Conservation (phyloP, 768 basidiomycete species). For the Trametopsis cervina region DNA sequence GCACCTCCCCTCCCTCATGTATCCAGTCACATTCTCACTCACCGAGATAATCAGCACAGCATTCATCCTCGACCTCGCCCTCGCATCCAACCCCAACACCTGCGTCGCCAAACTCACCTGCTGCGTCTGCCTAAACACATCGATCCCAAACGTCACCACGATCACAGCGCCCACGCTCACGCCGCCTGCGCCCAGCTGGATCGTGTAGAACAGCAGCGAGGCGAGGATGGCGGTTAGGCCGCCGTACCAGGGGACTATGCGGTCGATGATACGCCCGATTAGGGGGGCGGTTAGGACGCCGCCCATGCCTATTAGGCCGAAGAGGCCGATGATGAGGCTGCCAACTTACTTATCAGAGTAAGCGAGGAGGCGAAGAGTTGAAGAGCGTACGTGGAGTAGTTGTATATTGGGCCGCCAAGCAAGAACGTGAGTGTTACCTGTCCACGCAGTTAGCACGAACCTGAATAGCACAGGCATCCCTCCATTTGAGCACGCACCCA, state of each 20-base stretch:
- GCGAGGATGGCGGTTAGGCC: constrained; percentile 43
- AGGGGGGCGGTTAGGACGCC: constrained; percentile 62
- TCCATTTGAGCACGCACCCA: constrained; percentile 19
- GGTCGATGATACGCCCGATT: constrained; percentile 58
- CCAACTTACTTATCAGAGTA: background rate
- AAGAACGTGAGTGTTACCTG: constrained; percentile 60
- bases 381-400: constrained; percentile 52
- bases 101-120: constrained; percentile 56
- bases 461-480: background rate
- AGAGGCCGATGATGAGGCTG: constrained; percentile 34
- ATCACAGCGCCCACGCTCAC: constrained; percentile 61
- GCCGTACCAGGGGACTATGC: constrained; percentile 68
- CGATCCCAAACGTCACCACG: constrained; percentile 57
- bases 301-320: constrained; percentile 38
- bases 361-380: background rate
- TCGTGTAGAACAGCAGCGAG: constrained; percentile 41
- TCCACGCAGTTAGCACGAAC: constrained; percentile 18
- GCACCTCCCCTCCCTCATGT: background rate
- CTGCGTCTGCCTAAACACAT: constrained; percentile 57
- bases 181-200: constrained; percentile 63
- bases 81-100: constrained; percentile 26
- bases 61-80: constrained; percentile 48
- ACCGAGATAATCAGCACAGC: constrained; percentile 65
- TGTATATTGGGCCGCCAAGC: constrained; percentile 62
- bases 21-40: constrained; percentile 19